A percentile compares a stretch with the other conserved stretches of the same genome.
Conservation (phyloP, 192 early-diverging fungal species). For the Physocladia obscura region DNA sequence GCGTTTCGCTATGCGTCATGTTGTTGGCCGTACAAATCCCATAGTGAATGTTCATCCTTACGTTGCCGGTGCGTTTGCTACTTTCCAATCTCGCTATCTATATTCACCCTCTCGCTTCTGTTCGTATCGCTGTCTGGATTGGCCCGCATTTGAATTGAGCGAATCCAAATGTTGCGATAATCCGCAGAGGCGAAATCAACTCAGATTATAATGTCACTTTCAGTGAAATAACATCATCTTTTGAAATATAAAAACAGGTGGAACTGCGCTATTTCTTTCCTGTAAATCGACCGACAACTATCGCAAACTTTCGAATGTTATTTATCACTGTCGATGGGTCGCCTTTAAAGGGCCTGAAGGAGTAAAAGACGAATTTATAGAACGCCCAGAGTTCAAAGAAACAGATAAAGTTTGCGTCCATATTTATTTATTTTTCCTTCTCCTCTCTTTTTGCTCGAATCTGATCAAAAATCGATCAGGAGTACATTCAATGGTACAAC, state of each 20-base stretch:
- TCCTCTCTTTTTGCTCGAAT: background rate
- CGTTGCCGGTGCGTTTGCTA: slow-evolving; percentile 11
- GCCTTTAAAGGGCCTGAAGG: slow-evolving; percentile 18
- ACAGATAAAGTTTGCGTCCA: background rate
- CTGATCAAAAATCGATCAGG: background rate
- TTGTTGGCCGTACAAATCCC: background rate
- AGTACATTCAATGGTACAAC: slow-evolving; percentile 16
- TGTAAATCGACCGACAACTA: slow-evolving; percentile 23
- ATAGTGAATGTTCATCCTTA: slow-evolving; percentile 4
- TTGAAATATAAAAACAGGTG: slow-evolving; percentile 14
- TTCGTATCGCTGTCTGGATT: background rate
- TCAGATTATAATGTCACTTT: too few species aligned
- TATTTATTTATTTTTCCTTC: background rate
- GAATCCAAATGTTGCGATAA: too few species aligned
- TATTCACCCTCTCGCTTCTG: background rate
- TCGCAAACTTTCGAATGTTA: slow-evolving; percentile 12
- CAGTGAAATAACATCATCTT: too few species aligned
- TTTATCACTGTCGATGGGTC: slow-evolving; percentile 15
- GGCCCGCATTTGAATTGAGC: background rate
- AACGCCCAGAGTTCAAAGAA: slow-evolving; percentile 20
- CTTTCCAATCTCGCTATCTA: background rate
- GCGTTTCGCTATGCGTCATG: slow-evolving; percentile 3
- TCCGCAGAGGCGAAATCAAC: too few species aligned
- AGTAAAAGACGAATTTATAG: slow-evolving; percentile 3
- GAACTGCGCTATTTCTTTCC: slow-evolving; percentile 5